phyloP scores from a whole-genome alignment of 2,329 filamentous ascomycete genomes.

The Claviceps pusilla region DNA sequence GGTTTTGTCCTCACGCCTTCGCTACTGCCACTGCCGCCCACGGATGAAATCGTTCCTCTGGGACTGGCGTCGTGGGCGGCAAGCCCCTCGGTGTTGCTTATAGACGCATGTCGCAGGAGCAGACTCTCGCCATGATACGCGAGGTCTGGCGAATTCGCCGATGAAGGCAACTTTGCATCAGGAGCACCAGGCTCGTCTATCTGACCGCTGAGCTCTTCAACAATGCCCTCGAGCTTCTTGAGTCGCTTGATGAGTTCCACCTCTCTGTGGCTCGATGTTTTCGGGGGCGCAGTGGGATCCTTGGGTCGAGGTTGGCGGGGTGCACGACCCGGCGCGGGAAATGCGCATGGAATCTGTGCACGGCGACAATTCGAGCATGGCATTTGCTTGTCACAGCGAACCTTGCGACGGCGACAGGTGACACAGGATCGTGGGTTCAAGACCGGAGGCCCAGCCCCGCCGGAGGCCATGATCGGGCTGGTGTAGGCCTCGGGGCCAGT shows the following conservation, averaged over 20 bases:
- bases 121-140: conserved; percentile 2
- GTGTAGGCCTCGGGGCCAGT: conserved; percentile 25
- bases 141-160: conserved; percentile 17
- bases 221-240: conserved; percentile 60
- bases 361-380: conserved; percentile 62
- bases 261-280: conserved; percentile 46
- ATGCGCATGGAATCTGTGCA: conserved; percentile 56
- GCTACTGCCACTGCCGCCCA: conserved; percentile 21
- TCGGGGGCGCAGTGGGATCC: conserved; percentile 46
- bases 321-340: conserved; percentile 58
- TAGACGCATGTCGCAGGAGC: conserved; percentile 4
- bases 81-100: conserved; percentile 4
- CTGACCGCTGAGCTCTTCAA: conserved; percentile 52
- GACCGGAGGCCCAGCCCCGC: conserved; percentile 17
- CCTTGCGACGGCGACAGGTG: conserved; percentile 43
- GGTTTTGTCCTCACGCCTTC: conserved; percentile 18
- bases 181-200: conserved; percentile 34
- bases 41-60: conserved; percentile 13
- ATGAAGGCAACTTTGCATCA: conserved; percentile 15
- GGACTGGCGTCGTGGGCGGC: conserved; percentile 8
- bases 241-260: conserved; percentile 57
- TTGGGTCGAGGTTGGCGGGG: conserved; percentile 52
- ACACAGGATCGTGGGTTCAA: conserved; percentile 36
- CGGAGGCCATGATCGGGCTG: conserved; percentile 20
- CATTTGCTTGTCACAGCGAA: conserved; percentile 65